Evolutionary conservation across 1,139 yeast species (phyloP).

Genomic region (Eremothecium cymbalariae): DNA sequence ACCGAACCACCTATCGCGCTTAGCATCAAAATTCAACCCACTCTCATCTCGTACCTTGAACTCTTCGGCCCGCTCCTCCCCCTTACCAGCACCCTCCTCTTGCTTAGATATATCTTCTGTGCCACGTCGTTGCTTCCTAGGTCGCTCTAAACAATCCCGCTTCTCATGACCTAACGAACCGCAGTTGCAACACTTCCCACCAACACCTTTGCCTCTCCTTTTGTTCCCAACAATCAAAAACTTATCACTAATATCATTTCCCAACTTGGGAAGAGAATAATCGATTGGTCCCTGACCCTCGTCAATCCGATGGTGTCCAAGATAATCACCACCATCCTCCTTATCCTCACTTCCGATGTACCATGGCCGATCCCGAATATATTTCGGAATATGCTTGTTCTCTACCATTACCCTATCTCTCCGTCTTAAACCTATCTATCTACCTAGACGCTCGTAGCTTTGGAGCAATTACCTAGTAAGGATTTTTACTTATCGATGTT

Average conservation of each 20-base stretch:
- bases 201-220: slow-evolving; percentile 3
- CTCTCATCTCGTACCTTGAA: slow-evolving; percentile 6
- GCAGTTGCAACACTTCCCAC: slow-evolving; percentile 21
- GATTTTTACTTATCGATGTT: too few species aligned
- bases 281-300: slow-evolving; percentile 23
- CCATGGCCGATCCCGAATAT: slow-evolving; percentile 31
- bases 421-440: neutral
- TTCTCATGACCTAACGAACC: slow-evolving; percentile 22
- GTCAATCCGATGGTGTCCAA: slow-evolving; percentile 26
- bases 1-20: slow-evolving; percentile 31
- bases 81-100: slow-evolving; percentile 2
- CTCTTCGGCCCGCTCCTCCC: slow-evolving; percentile 2
- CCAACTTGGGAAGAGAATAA: slow-evolving; percentile 26
- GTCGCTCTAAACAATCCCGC: slow-evolving; percentile 28
- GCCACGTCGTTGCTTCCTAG: slow-evolving; percentile 14
- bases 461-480: too few species aligned
- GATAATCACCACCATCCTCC: slow-evolving; percentile 18
- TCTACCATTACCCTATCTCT: slow-evolving; percentile 12
- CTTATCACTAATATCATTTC: slow-evolving; percentile 25
- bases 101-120: neutral
- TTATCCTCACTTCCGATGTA: slow-evolving; percentile 15
- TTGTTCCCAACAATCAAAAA: slow-evolving; percentile 9
- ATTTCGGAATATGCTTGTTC: slow-evolving; percentile 28
- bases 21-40: slow-evolving; percentile 26
- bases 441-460: too few species aligned